Percentiles rank a stretch among this genome's conserved stretches.
phyloP scores from a whole-genome alignment of 495 filamentous ascomycete species.

The Podospora comata region DNA sequence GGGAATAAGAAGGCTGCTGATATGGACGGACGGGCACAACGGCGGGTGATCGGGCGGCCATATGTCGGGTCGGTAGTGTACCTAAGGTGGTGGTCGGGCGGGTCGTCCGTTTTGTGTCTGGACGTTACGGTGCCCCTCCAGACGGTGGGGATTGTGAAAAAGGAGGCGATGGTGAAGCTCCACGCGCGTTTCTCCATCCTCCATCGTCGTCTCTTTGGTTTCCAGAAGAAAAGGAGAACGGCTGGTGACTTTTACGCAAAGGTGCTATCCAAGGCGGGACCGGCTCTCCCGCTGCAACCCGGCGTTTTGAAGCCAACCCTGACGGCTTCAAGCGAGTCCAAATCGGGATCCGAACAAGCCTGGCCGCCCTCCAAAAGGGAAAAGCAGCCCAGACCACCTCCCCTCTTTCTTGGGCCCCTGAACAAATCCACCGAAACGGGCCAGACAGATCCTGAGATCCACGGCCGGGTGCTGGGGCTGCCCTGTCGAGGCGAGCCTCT shows the following conservation, averaged over 20 bases:
- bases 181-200: neutral
- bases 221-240: neutral
- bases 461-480: constrained; percentile 1
- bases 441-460: neutral
- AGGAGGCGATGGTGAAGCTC: neutral
- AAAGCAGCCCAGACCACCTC: neutral
- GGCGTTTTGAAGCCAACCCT: constrained; percentile 15
- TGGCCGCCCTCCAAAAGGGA: neutral
- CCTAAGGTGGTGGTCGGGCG: too few relatives aligned
- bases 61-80: neutral
- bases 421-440: constrained; percentile 5
- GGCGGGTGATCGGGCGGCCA: neutral
- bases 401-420: neutral
- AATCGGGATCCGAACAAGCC: constrained; percentile 9
- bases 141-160: neutral
- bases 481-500: constrained; percentile 4
- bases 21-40: neutral
- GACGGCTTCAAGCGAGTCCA: constrained; percentile 6
- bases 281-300: constrained; percentile 8
- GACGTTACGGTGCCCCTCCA: neutral
- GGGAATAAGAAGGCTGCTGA: neutral
- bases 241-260: neutral
- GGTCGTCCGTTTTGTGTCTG: neutral
- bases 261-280: constrained; percentile 7
- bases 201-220: neutral